A percentile compares a stretch with the other conserved stretches of the same genome.
Conservation (phyloP, 768 basidiomycete genomes). For the Amanita pseudoporphyria region DNA sequence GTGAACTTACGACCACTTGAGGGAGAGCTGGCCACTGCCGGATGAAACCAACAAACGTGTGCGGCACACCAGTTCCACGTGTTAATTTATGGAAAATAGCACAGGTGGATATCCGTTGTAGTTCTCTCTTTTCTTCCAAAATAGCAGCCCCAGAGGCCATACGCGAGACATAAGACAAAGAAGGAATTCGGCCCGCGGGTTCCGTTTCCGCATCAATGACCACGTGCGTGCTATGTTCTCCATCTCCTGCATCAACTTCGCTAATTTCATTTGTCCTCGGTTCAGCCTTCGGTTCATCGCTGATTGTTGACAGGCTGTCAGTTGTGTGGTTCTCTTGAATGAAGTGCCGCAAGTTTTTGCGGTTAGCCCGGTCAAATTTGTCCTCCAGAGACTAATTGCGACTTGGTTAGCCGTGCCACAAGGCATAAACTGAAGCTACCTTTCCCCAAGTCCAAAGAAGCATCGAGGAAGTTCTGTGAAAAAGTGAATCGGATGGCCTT, state of each 20-base stretch:
- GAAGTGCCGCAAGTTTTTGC: constrained; percentile 44
- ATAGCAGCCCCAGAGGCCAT: constrained; percentile 9
- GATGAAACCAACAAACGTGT: constrained; percentile 56
- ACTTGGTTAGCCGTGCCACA: neutral
- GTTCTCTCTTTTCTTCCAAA: constrained; percentile 16
- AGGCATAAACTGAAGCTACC: constrained; percentile 14
- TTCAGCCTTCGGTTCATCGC: too few species aligned
- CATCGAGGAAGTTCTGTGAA: constrained; percentile 33
- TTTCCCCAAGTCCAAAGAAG: constrained; percentile 61
- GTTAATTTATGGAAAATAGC: constrained; percentile 52
- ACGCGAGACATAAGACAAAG: constrained; percentile 14
- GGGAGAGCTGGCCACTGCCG: constrained; percentile 65
- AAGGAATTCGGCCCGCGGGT: constrained; percentile 1
- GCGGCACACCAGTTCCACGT: constrained; percentile 47
- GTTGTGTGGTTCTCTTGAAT: constrained; percentile 28
- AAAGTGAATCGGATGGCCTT: neutral
- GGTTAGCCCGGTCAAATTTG: constrained; percentile 45
- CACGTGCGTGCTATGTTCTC: too few species aligned
- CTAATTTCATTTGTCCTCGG: neutral
- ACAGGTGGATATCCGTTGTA: constrained; percentile 37
- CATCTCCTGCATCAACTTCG: neutral
- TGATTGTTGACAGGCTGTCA: constrained; percentile 5
- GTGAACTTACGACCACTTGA: constrained; percentile 44
- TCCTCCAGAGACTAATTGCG: constrained; percentile 41
- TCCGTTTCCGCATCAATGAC: neutral